Base-by-base conservation (phyloP, 2,329 filamentous ascomycete genomes). In the Purpureocillium takamizusanense region DNA sequence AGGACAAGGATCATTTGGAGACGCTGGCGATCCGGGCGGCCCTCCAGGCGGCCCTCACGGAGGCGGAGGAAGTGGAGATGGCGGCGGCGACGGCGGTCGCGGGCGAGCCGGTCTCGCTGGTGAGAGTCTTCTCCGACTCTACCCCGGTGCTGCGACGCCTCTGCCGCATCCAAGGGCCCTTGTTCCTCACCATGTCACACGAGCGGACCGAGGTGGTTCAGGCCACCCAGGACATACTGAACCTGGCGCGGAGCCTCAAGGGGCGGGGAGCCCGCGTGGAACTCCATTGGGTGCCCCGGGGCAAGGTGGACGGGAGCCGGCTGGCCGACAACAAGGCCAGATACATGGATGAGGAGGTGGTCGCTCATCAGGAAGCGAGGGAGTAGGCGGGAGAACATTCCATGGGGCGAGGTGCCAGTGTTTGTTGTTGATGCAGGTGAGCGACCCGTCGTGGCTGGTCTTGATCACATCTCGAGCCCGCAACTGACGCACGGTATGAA, bases 241-340 rank as follows among this genome's bases (percentile, higher is more conserved):
- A 7, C 14, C 21, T 28, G 13, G 30, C 25, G 4, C 11, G 11
- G n/a, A n/a, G 6, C 11, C 37, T 48, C 2, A 14, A 32, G 15
- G 16, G n/a, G 5, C 28, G 31, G 7, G 37, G 41, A 7, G 36
- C 43, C 7, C n/a, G 28, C 4, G 9, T 40, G 10, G 41, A 50
- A 28, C 29, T 51, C 7, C 47, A 45, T 34, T 51, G 47, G 48
- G 40, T 47, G 12, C 47, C 46, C 4, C 36, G 46, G 11, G 34
- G 27, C 4, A 13, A 15, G 11, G n/a, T 34, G 7, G 25, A 15
- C 4, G 47, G 48, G 4, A 47, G 41, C 14, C 37, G 27, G 1
- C 10, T 47, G 4, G 48, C 45, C 13, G 37, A 45, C 17, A 15
- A 14, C 6, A 36, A 17, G 34, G 34, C 11, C 25, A 7, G 7